A percentile compares a stretch with the other conserved stretches of the same genome.
Evolutionary conservation across 2,329 filamentous ascomycete species (phyloP).

Genomic region (Macroventuria anomochaeta): DNA sequence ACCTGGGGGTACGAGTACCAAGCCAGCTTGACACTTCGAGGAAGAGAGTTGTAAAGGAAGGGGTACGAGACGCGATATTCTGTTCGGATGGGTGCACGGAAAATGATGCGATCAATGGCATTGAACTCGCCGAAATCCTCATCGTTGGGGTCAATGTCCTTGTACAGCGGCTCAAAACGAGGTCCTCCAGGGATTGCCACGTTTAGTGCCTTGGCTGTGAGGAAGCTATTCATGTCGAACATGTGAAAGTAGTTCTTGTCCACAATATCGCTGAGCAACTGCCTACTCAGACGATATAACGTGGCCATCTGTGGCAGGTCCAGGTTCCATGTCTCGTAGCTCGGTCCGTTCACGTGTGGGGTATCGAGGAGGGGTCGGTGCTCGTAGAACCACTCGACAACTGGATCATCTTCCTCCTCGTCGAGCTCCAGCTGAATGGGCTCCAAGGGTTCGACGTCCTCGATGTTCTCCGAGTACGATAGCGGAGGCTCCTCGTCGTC

Average conservation of each 20-base stretch:
- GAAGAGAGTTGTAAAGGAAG: constrained; percentile 94
- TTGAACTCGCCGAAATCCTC: constrained; percentile 99
- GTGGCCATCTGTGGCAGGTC: constrained; percentile 94
- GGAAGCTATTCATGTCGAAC: constrained; percentile 92
- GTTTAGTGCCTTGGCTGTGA: constrained; percentile 95
- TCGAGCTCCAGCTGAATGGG: constrained; percentile 99
- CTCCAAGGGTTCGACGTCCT: constrained; percentile 95
- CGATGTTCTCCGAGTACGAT: constrained; percentile 98
- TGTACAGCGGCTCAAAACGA: constrained; percentile 95
- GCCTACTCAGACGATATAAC: constrained; percentile 87
- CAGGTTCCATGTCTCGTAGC: constrained; percentile 96
- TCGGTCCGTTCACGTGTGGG: constrained; percentile 91
- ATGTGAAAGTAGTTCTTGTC: constrained; percentile 99
- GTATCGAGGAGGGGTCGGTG: constrained; percentile 90
- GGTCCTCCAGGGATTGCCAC: constrained; percentile 97
- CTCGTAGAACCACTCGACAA: constrained; percentile 98
- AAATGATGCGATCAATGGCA: constrained; percentile 98
- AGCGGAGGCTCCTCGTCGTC: constrained; percentile 97
- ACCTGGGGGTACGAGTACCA: constrained; percentile 95
- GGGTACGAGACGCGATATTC: constrained; percentile 96
- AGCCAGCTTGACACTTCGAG: constrained; percentile 87
- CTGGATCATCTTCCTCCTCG: constrained; percentile 86
- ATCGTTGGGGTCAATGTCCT: constrained; percentile 97
- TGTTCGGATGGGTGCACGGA: constrained; percentile 90
- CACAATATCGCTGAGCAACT: constrained; percentile 86